Evolutionary conservation across 305 asterid species (phyloP), one percentile per base, ranked within the genome.

Genomic region (Solanum hybrid): DNA sequence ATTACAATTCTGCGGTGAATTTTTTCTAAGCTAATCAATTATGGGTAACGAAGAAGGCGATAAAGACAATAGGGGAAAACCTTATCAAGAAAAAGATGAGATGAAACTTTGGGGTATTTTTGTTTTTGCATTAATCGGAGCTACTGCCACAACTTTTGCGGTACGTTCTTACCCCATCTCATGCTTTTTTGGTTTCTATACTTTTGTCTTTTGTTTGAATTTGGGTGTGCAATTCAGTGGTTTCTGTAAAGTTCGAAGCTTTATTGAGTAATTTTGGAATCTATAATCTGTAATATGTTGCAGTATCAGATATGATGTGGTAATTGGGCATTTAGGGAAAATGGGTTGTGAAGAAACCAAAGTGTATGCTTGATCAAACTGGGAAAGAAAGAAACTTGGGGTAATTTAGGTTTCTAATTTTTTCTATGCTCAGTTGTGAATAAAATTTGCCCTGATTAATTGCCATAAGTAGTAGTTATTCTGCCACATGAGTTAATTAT

Each of bases 111-210:
- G 96, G 98, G 95, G 97, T 29, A 91, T 95, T 92, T 91, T 96
- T 24, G 90, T 95, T 87, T 96, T 97, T 67, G 98, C 98, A 57
- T 91, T 96, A 51, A 94, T 97, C 46, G 99, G 98, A 89, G 99
- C 99, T 90, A 92, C 98, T 36, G 93, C 93, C 91, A 96, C 99
- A 89, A 93, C 96, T 31, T 90, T 94, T 39, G 98, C 98, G 22
- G 99, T 97, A 93, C 86, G 95, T 73, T 77, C 79, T 89, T 80
- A 34, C 29, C 46, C 83, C 90, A 95, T 71, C 46, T 77, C 82
- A 87, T 85, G 4, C 3, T 33, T 42, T 36, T 57, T 36, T 35
- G 14, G 14, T 22, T 81, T 42, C 24, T 26, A 7, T 78, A 37
- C 29, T 7, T 31, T 69, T 36, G 73, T 74, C 2, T 2, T 37